These are phyloP conservation scores for Fraxinus platypoda DNA, from an alignment of 305 asterid genomes.

Conservation along the genomic window DNA sequence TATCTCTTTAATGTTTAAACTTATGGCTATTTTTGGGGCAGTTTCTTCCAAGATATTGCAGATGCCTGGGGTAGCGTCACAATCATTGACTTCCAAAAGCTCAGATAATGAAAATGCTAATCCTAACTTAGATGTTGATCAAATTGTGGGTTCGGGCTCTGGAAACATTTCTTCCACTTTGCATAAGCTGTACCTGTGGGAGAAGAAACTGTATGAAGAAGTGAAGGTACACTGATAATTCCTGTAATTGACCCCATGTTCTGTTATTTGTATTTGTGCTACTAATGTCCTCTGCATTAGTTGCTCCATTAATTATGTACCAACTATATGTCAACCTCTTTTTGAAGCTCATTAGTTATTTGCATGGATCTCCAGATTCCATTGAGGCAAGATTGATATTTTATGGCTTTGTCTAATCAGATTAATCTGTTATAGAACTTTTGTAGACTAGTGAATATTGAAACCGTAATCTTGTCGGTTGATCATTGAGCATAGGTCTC, in stretches of 20 bases:
- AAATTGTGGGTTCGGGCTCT: conserved; percentile 60
- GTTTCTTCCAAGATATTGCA: conserved; percentile 84
- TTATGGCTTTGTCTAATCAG: not conserved
- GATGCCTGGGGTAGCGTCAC: conserved; percentile 51
- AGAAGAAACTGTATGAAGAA: conserved; percentile 90
- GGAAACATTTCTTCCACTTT: conserved; percentile 79
- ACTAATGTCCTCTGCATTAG: conserved; percentile 27
- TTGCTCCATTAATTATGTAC: conserved; percentile 29
- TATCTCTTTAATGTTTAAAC: conserved; percentile 19
- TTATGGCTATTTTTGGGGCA: conserved; percentile 32
- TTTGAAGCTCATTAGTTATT: not conserved
- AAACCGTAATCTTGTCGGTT: not conserved
- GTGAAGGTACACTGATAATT: conserved; percentile 65
- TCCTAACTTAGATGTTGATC: conserved; percentile 54
- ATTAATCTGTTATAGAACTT: not conserved
- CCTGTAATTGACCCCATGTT: conserved; percentile 10
- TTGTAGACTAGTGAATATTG: not conserved
- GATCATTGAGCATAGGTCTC: not conserved
- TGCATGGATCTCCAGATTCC: not conserved
- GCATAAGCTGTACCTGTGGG: conserved; percentile 90
- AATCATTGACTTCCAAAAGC: conserved; percentile 60
- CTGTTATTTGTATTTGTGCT: conserved; percentile 4
- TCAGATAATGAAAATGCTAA: conserved; percentile 42
- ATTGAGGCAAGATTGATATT: not conserved
- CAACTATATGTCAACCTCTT: not conserved